Conservation (phyloP, 2,329 filamentous ascomycete genomes). For the Epichloe gansuensis region DNA sequence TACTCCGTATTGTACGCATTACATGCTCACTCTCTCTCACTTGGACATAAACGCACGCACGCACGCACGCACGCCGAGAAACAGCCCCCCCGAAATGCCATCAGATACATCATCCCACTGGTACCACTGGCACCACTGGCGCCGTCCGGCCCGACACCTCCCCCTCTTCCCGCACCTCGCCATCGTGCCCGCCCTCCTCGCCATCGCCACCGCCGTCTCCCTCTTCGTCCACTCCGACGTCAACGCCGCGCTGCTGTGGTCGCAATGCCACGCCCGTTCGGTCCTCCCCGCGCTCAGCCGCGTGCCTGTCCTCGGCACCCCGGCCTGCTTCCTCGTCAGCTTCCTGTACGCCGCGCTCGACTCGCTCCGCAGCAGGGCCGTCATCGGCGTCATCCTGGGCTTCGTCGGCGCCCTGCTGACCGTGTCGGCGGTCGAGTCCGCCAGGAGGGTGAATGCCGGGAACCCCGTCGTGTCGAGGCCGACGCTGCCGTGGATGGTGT, state of each 20-base stretch:
- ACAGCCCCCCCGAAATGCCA: not conserved
- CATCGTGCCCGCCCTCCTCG: conserved; percentile 35
- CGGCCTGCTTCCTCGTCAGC: conserved; percentile 36
- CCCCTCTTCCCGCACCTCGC: conserved; percentile 38
- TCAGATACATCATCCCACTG: not conserved
- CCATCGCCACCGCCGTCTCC: conserved; percentile 25
- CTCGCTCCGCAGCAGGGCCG: conserved; percentile 26
- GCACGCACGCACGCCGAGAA: not conserved
- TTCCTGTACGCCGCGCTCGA: conserved; percentile 33
- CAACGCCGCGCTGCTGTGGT: conserved; percentile 39
- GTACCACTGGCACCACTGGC: conserved; percentile 10
- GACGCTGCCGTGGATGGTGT: conserved; percentile 32
- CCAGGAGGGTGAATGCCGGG: conserved; percentile 27
- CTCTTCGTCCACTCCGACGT: conserved; percentile 36
- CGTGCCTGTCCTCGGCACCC: conserved; percentile 32
- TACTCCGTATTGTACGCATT: too few relatives aligned
- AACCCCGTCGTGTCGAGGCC: conserved; percentile 25
- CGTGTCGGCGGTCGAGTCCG: conserved; percentile 35
- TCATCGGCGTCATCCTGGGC: conserved; percentile 29
- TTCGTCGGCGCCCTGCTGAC: conserved; percentile 36
- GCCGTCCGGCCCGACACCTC: conserved; percentile 38
- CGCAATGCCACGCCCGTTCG: conserved; percentile 37
- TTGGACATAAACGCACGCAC: not conserved
- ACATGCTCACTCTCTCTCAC: too few relatives aligned
- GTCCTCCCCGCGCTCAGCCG: conserved; percentile 30